Evolutionary conservation across 306 rosid species (phyloP).

Genomic region (Corylus americana): DNA sequence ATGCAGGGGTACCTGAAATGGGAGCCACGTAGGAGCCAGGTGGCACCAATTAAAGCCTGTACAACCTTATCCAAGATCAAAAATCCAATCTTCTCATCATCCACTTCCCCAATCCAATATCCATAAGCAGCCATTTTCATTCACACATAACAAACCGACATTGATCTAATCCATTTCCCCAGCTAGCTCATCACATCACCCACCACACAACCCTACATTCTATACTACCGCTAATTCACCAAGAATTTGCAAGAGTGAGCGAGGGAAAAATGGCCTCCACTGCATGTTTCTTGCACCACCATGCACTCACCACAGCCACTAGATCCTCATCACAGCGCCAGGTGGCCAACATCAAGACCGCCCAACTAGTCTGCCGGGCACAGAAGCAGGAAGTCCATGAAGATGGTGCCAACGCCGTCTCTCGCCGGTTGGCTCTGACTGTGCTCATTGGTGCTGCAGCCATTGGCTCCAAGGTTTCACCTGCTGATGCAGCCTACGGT

Average conservation of each 20-base stretch:
- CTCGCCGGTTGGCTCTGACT: slow-evolving; percentile 88
- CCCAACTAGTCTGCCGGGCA: slow-evolving; percentile 65
- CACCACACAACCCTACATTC: slow-evolving; percentile 7
- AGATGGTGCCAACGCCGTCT: slow-evolving; percentile 40
- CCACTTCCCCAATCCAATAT: slow-evolving; percentile 41
- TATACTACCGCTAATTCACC: slow-evolving; percentile 17
- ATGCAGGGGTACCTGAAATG: neutral
- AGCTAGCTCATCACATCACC: neutral
- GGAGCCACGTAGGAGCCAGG: slow-evolving; percentile 22
- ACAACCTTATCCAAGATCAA: slow-evolving; percentile 67
- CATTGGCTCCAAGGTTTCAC: slow-evolving; percentile 78
- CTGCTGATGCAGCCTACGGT: slow-evolving; percentile 95
- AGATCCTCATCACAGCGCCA: slow-evolving; percentile 63
- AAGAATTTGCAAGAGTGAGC: neutral
- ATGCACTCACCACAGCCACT: slow-evolving; percentile 59
- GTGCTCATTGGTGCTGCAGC: slow-evolving; percentile 87
- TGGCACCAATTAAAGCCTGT: slow-evolving; percentile 61
- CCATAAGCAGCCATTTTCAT: slow-evolving; percentile 42
- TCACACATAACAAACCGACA: slow-evolving; percentile 36
- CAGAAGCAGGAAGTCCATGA: slow-evolving; percentile 69
- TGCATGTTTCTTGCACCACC: slow-evolving; percentile 85
- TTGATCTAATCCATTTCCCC: slow-evolving; percentile 16
- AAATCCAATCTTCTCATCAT: slow-evolving; percentile 50
- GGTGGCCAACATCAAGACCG: slow-evolving; percentile 42
- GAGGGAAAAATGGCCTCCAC: slow-evolving; percentile 67